These are phyloP conservation scores for Graphilbum sp. DNA, from an alignment of 2,329 filamentous ascomycete species.

Conservation along the genomic window DNA sequence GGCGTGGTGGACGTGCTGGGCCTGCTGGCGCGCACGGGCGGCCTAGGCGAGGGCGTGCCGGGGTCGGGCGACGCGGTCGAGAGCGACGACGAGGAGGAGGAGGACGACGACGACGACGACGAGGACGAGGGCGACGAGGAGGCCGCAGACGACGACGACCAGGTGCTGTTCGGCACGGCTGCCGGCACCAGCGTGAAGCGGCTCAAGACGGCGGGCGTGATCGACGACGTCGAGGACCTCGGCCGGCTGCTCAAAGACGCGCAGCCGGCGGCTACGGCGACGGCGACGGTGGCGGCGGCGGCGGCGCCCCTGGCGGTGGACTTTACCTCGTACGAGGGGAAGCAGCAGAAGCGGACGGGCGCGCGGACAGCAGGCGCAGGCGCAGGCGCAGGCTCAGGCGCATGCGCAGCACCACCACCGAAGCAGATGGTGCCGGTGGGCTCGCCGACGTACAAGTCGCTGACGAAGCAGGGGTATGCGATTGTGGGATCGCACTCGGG, in stretches of 20 bases:
- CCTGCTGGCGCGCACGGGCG: conserved; percentile 43
- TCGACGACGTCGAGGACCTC: conserved; percentile 78
- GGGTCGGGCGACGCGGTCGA: conserved; percentile 75
- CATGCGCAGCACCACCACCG: conserved; percentile 20
- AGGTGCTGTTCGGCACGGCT: conserved; percentile 32
- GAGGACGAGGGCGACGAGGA: conserved; percentile 31
- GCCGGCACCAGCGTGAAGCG: conserved; percentile 23
- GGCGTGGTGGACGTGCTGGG: conserved; percentile 58
- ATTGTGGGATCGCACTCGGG: conserved; percentile 92
- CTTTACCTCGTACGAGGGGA: conserved; percentile 59
- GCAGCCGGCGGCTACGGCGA: not conserved
- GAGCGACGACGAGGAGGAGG: conserved; percentile 60
- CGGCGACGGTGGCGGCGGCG: conserved; percentile 9
- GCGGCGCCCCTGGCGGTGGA: conserved; percentile 56
- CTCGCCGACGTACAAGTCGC: conserved; percentile 72
- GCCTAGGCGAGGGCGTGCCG: conserved; percentile 46
- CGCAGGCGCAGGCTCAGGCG: too few relatives aligned
- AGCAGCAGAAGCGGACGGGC: conserved; percentile 20
- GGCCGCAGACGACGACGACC: conserved; percentile 28
- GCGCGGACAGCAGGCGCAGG: too few relatives aligned
- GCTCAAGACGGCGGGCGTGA: conserved; percentile 27
- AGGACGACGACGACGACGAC: conserved; percentile 55
- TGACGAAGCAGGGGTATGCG: conserved; percentile 93
- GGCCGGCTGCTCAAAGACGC: conserved; percentile 42
- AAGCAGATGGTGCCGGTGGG: conserved; percentile 93